A percentile compares a stretch with the other conserved stretches of the same genome.
Conservation (phyloP, 768 basidiomycete genomes). For the Pholiota microspora region DNA sequence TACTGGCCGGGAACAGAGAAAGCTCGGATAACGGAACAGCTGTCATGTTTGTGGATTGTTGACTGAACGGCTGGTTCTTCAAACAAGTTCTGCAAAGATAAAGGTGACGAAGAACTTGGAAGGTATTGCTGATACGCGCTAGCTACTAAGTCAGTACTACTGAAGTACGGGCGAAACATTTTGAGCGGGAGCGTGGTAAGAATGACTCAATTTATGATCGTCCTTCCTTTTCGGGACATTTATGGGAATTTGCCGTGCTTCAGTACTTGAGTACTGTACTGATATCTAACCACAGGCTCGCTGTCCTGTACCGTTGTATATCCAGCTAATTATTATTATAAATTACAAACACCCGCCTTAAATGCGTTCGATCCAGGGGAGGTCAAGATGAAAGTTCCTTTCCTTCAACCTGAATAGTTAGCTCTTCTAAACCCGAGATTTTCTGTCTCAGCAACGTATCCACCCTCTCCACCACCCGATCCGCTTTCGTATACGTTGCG, state of each 20-base stretch:
- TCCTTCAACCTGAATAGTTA: conserved; percentile 86
- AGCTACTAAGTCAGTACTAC: too few relatives aligned
- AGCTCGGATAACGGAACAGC: conserved; percentile 21
- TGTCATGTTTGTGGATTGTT: neutral
- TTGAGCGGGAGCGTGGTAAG: too few relatives aligned
- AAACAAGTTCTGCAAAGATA: neutral
- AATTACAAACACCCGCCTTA: conserved; percentile 2
- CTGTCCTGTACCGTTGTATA: neutral
- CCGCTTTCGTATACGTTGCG: conserved; percentile 57
- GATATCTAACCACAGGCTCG: too few relatives aligned
- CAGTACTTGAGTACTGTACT: too few relatives aligned
- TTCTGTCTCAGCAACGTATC: conserved; percentile 65
- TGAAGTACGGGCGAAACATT: too few relatives aligned
- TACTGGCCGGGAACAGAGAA: conserved; percentile 34
- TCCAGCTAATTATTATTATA: conserved; percentile 7
- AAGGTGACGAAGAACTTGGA: neutral
- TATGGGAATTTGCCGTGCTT: too few relatives aligned
- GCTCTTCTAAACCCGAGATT: conserved; percentile 82
- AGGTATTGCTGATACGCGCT: too few relatives aligned
- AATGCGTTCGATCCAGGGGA: neutral
- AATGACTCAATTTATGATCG: too few relatives aligned
- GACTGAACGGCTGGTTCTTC: neutral
- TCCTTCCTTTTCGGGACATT: too few relatives aligned
- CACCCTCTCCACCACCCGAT: conserved; percentile 75
- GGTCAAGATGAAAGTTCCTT: neutral